These are phyloP conservation scores for Aristolochia fimbriata DNA, from an alignment of 164 flowering plant genomes.

Conservation along the genomic window DNA sequence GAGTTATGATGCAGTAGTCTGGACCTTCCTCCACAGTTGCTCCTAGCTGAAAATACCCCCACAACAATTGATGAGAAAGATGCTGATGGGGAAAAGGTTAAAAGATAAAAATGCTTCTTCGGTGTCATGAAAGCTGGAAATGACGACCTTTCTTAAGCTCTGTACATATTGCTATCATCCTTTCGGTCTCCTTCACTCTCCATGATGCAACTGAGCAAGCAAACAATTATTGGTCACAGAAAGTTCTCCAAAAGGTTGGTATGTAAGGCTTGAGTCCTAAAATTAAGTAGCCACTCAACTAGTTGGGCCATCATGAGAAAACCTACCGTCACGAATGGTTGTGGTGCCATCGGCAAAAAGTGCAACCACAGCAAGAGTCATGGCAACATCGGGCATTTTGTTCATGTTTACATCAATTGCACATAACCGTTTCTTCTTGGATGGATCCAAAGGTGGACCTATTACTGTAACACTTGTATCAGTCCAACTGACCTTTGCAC, in stretches of 20 bases:
- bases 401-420: constrained; percentile 98
- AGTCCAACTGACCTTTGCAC: constrained; percentile 90
- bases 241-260: neutral
- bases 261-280: neutral
- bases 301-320: neutral
- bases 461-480: constrained; percentile 91
- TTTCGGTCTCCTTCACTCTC: constrained; percentile 98
- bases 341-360: constrained; percentile 97
- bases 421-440: constrained; percentile 48
- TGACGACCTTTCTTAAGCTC: constrained; percentile 87
- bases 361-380: constrained; percentile 99
- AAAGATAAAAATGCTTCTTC: neutral
- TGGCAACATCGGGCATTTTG: constrained; percentile 99
- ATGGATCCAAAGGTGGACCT: constrained; percentile 68
- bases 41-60: constrained; percentile 46
- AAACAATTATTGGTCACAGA: constrained; percentile 1
- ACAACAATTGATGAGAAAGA: neutral
- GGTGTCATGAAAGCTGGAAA: neutral
- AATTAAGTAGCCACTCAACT: too few species aligned
- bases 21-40: constrained; percentile 97
- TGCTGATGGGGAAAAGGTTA: neutral
- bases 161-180: constrained; percentile 98
- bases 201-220: constrained; percentile 77
- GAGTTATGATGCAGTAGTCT: constrained; percentile 91
- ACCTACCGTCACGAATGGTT: constrained; percentile 87